Percentiles rank a stretch among this genome's conserved stretches.
Conservation (phyloP, 495 filamentous ascomycete genomes). For the Penicillium steckii region DNA sequence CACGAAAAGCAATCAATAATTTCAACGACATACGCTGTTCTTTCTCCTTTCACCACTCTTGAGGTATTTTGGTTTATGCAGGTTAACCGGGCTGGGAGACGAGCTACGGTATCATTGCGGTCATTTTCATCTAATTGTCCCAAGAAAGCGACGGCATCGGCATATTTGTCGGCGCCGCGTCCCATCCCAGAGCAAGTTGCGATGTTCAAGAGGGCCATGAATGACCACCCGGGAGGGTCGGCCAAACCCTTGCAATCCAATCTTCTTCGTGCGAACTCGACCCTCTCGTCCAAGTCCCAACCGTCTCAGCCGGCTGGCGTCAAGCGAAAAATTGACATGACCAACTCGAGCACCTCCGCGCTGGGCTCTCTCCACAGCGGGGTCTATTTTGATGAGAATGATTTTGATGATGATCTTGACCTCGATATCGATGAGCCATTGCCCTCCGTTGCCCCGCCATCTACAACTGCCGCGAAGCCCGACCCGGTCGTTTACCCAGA, state of each 20-base stretch:
- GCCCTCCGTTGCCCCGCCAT: slow-evolving; percentile 25
- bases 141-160: slow-evolving; percentile 18
- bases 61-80: slow-evolving; percentile 31
- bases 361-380: slow-evolving; percentile 43
- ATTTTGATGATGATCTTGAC: slow-evolving; percentile 54
- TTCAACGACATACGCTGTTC: not conserved
- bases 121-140: slow-evolving; percentile 23
- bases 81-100: slow-evolving; percentile 16
- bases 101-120: slow-evolving; percentile 19
- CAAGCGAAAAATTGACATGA: slow-evolving; percentile 47
- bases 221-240: slow-evolving; percentile 35
- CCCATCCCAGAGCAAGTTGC: slow-evolving; percentile 14
- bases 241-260: slow-evolving; percentile 40
- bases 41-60: not conserved
- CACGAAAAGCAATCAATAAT: slow-evolving; percentile 3
- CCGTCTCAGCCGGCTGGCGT: slow-evolving; percentile 30
- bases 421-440: slow-evolving; percentile 44
- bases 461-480: slow-evolving; percentile 15
- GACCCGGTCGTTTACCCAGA: slow-evolving; percentile 24
- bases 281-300: slow-evolving; percentile 18
- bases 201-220: slow-evolving; percentile 48
- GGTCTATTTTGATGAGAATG: slow-evolving; percentile 55
- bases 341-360: slow-evolving; percentile 27
- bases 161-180: slow-evolving; percentile 28
- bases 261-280: slow-evolving; percentile 24